Base-by-base conservation (phyloP, 192 early-diverging fungal species). In the Phlyctochytrium arcticum region DNA sequence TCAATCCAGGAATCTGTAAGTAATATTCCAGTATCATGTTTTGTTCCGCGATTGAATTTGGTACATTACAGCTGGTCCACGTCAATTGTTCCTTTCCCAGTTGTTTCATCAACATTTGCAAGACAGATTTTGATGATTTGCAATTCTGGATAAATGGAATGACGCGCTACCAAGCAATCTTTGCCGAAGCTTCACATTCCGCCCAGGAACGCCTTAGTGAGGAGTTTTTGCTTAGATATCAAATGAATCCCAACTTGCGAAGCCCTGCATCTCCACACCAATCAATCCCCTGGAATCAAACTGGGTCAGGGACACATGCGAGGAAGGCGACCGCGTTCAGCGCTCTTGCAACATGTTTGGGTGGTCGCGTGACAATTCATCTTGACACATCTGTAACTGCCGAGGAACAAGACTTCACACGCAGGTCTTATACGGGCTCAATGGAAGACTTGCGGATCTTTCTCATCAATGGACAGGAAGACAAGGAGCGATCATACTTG, bases 1-100 rank as follows among this genome's bases (percentile, higher is more conserved):
- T 82, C 82, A 0, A 72, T 84, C 8, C 74, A 81, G 30, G 81
- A 76, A 12, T 85, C 86, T 33, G 86, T 89, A 81, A 73, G 73
- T n/a, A 26, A 24, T 27, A 0, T 6, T 49, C 49, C 29, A 27
- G 26, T 15, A 30, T 5, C 0, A 53, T 4, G 15, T 26, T 53
- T 15, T 3, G 19, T 36, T 23, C n/a, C n/a, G 17, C 31, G 31
- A 42, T 37, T 47, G 12, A 49, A 63, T 8, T 9, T 68, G 42
- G n/a, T 17, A 9, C 27, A 23, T 36, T 55, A 17, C 8, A 62
- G 59, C 23, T 56, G 9, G 48, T 59, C 6, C 36, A 48, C n/a
- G 2, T 68, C 17, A 47, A 68, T 47, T 56, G 57, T 26, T 26
- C 64, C 21, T 17, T 67, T 56, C 59, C 60, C 27, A 35, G 24